These are phyloP conservation scores for Colletotrichum euphorbiae DNA, from an alignment of 2,329 filamentous ascomycete genomes.

Conservation along the genomic window DNA sequence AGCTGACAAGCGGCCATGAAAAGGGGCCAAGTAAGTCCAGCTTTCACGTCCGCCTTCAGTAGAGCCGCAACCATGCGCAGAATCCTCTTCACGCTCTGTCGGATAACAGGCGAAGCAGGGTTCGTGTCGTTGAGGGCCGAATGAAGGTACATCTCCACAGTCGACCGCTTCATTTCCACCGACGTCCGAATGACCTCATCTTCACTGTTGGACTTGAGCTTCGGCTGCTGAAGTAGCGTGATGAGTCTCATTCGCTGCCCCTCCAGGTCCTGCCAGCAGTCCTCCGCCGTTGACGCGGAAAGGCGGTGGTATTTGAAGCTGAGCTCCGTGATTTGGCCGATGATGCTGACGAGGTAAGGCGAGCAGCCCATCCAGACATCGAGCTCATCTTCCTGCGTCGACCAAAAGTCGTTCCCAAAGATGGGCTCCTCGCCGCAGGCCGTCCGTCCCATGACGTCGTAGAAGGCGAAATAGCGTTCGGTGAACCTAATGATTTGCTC, in stretches of 20 bases:
- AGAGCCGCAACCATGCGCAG: constrained; percentile 49
- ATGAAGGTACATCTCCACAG: constrained; percentile 55
- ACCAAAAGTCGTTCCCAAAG: constrained; percentile 58
- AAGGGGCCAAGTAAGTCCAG: constrained; percentile 54
- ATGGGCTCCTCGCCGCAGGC: constrained; percentile 56
- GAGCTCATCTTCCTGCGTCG: constrained; percentile 48
- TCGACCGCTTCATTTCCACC: constrained; percentile 55
- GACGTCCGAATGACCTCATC: constrained; percentile 49
- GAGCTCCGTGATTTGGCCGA: constrained; percentile 55
- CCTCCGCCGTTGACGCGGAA: constrained; percentile 22
- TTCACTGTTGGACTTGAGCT: constrained; percentile 40
- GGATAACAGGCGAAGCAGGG: constrained; percentile 48
- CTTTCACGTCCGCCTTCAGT: constrained; percentile 47
- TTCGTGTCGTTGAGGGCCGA: constrained; percentile 54
- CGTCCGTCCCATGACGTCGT: constrained; percentile 59
- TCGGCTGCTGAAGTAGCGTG: constrained; percentile 17
- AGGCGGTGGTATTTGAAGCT: constrained; percentile 48
- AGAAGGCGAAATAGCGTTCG: constrained; percentile 58
- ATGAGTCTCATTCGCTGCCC: constrained; percentile 25
- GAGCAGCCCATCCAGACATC: constrained; percentile 59
- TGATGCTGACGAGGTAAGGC: constrained; percentile 54
- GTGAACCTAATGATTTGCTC: constrained; percentile 43
- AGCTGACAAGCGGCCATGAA: constrained; percentile 57
- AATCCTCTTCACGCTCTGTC: constrained; percentile 47
- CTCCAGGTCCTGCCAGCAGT: constrained; percentile 34